Base-by-base conservation (phyloP, 2,329 filamentous ascomycete species). In the Fusarium nelsonii region DNA sequence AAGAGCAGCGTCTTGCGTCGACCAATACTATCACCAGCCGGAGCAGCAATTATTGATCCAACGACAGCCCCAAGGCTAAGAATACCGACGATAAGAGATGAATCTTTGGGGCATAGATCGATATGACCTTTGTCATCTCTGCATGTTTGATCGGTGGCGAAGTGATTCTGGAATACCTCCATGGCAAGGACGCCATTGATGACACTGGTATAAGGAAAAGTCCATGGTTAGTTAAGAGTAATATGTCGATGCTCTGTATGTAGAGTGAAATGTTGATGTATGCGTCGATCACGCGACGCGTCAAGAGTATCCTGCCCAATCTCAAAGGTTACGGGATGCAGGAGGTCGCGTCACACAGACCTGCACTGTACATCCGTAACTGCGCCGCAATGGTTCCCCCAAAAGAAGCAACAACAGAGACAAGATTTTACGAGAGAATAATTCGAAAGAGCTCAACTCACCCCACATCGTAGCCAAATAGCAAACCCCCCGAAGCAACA, bases 1-100 rank as follows among this genome's bases (percentile, higher is more conserved):
- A 85, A 80, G 63, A 94, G 89, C 58, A 94, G 85, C 32, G 91
- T 92, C 61, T 86, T 81, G 43, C 92, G 88, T 68, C 91, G 90
- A 60, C 92, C 92, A 45, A 92, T 80, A 34, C 83, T 80, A 77
- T 97, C 93, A 49, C 89, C 92, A 8, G 88, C 78, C 2, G 91
- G 92, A 12, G 91, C 91, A 34, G 92, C 88, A 10, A 89, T 77
- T 18, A 96, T 82, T 23, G 92, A 86, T 40, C 92, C 93, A 56
- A 93, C 81, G 69, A 92, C 90, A 28, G 92, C 96, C 44, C 93
- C 93, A 37, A 90, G 91, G 56, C 92, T 95, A 36, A 97, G 85
- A 68, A 97, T 95, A 11, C 92, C 91, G 48, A 96, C 92, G 59
- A 94, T 91, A 67, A 91, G 83, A 18, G 92, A 90, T 36, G 90